Evolutionary conservation across 2,329 filamentous ascomycete species (phyloP), one percentile per base, ranked within the genome.

Genomic region (Eutypella sp.): DNA sequence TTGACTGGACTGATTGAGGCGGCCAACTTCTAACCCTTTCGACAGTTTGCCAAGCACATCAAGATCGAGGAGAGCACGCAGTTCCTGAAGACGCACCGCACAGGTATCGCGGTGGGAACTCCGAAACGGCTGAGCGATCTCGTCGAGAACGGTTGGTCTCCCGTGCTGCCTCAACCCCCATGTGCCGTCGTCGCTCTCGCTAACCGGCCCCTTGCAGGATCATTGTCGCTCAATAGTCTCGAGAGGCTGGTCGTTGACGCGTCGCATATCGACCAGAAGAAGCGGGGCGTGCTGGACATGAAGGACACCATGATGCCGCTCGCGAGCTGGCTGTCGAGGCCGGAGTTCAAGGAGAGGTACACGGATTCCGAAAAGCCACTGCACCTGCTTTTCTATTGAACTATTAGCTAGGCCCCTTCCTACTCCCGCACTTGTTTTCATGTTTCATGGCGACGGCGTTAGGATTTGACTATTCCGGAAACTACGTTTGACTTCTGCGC

Each of bases 261-360:
- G 13, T 96, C 90, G 7, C 85, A 96, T 62, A 87, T 96, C 54
- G 92, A 99, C 67, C 82, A 87, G 67, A 99, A 99, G 76, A 95
- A 95, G 74, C 78, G 91, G 40, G 89, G 90, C 0, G 81, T 99
- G 52, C 81, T 96, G 65, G 93, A 97, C 61, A 96, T 97, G 89
- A 89, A 87, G 66, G 93, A 99, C 50, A 89, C 89, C 0, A 85
- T 91, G 71, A 75, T 90, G 59, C 88, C 89, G 6, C 75, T 97
- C 40, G 79, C 89, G 39, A 78, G 81, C 50, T 81, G 95, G 62
- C 70, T 99, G 42, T 78, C 84, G 27, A 75, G 82, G 45, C 71
- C 79, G 15, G 83, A 88, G 57, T 77, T 96, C 55, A 85, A 82
- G 64, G 81, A 82, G 42, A 76, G 82, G 51, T 95, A 89, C 59